These are phyloP conservation scores for Pelargonium myrrhifolium DNA, from an alignment of 441 rosid species.

Conservation along the genomic window DNA sequence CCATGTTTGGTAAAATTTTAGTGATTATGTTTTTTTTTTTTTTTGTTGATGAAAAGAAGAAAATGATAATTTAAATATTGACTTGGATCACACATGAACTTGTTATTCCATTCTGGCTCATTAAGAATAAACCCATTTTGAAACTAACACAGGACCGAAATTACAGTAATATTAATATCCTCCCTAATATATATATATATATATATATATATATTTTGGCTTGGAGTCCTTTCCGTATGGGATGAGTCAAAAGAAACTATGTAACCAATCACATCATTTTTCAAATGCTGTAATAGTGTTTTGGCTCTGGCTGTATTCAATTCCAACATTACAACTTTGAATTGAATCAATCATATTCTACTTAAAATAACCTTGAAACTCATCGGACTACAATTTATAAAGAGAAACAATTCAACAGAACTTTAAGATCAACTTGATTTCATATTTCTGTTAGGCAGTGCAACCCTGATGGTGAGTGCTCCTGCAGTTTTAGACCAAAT, in stretches of 20 bases:
- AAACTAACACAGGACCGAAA: not conserved
- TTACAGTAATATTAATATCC: not conserved
- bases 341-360: not conserved
- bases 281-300: not conserved
- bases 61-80: not conserved
- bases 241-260: not conserved
- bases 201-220: too few species aligned
- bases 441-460: not conserved
- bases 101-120: not conserved
- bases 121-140: not conserved
- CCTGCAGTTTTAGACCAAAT: not conserved
- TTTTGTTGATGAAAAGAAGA: not conserved
- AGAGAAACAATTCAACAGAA: not conserved
- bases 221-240: not conserved
- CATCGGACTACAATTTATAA: not conserved
- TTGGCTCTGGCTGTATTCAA: not conserved
- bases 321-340: not conserved
- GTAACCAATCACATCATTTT: not conserved
- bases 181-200: not conserved
- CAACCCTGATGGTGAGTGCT: not conserved
- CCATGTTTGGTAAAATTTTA: not conserved
- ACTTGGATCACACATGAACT: not conserved
- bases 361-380: not conserved
- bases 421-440: not conserved
- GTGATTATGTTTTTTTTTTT: too few species aligned